Conservation (phyloP, 139 green algal genomes). For the Microglena sp. region DNA sequence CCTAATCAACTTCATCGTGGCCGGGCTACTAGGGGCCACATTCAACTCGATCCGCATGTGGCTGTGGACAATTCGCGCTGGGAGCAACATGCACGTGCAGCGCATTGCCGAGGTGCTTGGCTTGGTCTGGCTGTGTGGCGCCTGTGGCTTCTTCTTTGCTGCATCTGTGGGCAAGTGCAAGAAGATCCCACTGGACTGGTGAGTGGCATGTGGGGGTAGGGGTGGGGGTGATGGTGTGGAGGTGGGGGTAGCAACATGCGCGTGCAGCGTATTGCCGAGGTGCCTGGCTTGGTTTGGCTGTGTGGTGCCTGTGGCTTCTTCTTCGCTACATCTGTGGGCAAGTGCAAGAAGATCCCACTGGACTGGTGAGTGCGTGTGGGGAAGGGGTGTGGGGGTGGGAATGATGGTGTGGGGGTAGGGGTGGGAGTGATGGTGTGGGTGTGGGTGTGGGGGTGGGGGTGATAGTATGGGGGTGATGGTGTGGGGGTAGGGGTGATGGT, state of each 20-base stretch:
- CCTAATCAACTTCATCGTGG: conserved; percentile 42
- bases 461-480: too few species aligned
- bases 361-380: conserved; percentile 26
- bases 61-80: conserved; percentile 50
- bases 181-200: conserved; percentile 27
- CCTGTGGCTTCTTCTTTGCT: conserved; percentile 43
- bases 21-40: conserved; percentile 55
- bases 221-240: too few species aligned
- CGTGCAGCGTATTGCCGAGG: conserved; percentile 27
- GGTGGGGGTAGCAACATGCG: too few species aligned
- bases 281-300: conserved; percentile 38
- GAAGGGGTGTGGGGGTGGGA: too few species aligned
- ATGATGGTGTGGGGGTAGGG: too few species aligned
- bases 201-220: too few species aligned
- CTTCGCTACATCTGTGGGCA: conserved; percentile 34
- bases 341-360: conserved; percentile 26
- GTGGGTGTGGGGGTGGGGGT: too few species aligned
- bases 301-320: conserved; percentile 38
- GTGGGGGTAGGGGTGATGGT: too few species aligned
- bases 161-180: conserved; percentile 32
- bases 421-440: too few species aligned
- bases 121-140: conserved; percentile 34
- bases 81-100: conserved; percentile 33
- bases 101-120: conserved; percentile 31
- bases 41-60: conserved; percentile 67